Conservation (phyloP, 768 basidiomycete species). For the Chalciporus piperatus region DNA sequence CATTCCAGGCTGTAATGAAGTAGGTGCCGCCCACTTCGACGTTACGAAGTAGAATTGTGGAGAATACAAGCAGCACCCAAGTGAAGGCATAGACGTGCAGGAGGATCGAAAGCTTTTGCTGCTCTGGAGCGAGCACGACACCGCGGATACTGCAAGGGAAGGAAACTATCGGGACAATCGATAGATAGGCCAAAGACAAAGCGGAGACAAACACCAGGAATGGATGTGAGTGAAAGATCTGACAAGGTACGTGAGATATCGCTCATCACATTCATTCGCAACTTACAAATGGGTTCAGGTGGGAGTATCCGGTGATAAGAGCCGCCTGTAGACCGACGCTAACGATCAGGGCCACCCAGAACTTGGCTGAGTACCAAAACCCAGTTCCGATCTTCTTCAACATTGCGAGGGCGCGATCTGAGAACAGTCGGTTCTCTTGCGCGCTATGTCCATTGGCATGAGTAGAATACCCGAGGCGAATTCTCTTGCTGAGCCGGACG, state of each 20-base stretch:
- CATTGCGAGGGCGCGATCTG: slow-evolving; percentile 21
- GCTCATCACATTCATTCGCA: background rate
- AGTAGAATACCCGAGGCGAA: slow-evolving; percentile 12
- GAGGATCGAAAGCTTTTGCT: slow-evolving; percentile 50
- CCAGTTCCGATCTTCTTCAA: slow-evolving; percentile 27
- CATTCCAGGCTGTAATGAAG: slow-evolving; percentile 55
- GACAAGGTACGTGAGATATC: background rate
- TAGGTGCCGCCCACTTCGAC: slow-evolving; percentile 52
- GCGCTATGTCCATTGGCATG: background rate
- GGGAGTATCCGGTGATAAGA: slow-evolving; percentile 47
- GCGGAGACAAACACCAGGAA: slow-evolving; percentile 50
- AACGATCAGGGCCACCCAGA: slow-evolving; percentile 58
- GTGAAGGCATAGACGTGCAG: slow-evolving; percentile 55
- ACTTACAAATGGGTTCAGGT: slow-evolving; percentile 65
- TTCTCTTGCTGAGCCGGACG: slow-evolving; percentile 16
- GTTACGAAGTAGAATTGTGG: slow-evolving; percentile 44
- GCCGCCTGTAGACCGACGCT: slow-evolving; percentile 44
- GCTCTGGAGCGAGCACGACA: slow-evolving; percentile 28
- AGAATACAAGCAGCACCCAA: slow-evolving; percentile 54
- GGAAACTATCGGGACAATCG: slow-evolving; percentile 40
- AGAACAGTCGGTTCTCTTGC: slow-evolving; percentile 4
- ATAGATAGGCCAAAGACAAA: slow-evolving; percentile 50
- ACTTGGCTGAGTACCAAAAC: slow-evolving; percentile 52
- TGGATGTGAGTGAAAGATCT: slow-evolving; percentile 63
- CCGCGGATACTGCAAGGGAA: slow-evolving; percentile 30